Base-by-base conservation (phyloP, 192 early-diverging fungal genomes). In the Linnemannia schmuckeri region DNA sequence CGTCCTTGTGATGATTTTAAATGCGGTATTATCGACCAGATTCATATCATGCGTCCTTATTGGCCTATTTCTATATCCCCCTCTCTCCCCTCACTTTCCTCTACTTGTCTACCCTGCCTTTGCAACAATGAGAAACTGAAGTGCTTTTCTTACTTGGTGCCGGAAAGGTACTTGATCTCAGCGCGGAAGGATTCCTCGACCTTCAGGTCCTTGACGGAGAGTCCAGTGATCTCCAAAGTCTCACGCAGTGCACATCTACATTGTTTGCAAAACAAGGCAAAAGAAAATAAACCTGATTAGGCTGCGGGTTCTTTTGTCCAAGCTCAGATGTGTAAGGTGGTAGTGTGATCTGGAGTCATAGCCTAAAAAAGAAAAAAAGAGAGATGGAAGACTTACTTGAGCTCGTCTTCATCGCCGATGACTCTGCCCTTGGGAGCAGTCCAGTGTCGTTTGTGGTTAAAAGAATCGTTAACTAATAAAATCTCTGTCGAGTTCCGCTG, bases 391-490 rank as follows among this genome's bases (percentile, higher is more conserved):
- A 57, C 93, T 90, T 95, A 97, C 96, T 95, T 94, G 83, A 93
- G 82, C 85, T 96, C 95, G 89, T 96, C 94, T 90, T 97, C 96
- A 78, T 92, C 88, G 30, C 95, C 95, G 80, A 96, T 92, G 44
- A 93, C 89, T 77, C 90, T 90, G 76, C 96, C 96, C 88, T 97
- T 97, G 42, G 96, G 96, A 76, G 94, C 93, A 54, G 91, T 93
- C 96, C 96, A 97, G 88, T 96, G 93, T 79, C 93, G 90, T 81
- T 96, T 95, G 85, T 95, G 93, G 74, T 94, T 88, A 77, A 93
- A 95, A 72, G 95, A 92, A 90, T 96, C 95, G 92, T 96, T 94
- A 83, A 96, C 91, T 82, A 97, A 90, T 89, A 97, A 92, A 82
- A 95, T 96, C 91, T 97, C 96, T 68, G 85, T 87, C 78, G 92